Evolutionary conservation across 257 asterid genomes (phyloP), one percentile per base, ranked within the genome.

Genomic region (Nicotiana sylvestris): DNA sequence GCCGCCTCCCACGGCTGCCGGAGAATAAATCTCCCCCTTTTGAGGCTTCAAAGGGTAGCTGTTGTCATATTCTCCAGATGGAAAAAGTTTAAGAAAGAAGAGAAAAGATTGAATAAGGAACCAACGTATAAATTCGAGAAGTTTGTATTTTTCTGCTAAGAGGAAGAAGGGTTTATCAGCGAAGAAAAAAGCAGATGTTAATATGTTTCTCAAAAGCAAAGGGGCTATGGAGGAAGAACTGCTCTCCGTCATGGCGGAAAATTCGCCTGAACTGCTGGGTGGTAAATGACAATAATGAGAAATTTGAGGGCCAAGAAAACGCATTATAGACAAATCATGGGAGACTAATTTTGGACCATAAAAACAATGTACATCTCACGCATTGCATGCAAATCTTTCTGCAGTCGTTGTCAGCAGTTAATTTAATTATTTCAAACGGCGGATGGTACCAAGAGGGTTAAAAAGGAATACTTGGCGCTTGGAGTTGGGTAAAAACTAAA

Each of bases 61-160:
- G 27, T 30, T 77, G 67, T 84, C 72, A 4, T 83, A 39, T 51
- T 87, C 82, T 2, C 25, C 70, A 1, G 80, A 64, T 29, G 89
- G 86, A 68, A 94, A 76, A 67, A 91, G 87, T 69, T 90, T 84
- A 84, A 95, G 93, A 21, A 88, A 87, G 83, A 89, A 89, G 82
- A 93, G 95, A 65, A 89, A 88, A 51, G 89, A 53, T 0, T 97
- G 89, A 82, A 84, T 64, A n/a, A 92, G 66, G 17, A 85, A 57
- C n/a, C 53, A 81, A 37, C 92, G 92, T 3, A 94, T 13, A 77
- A 84, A 69, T 25, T 88, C 81, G 1, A 93, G 89, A 83, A 89
- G 82, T 43, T 83, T 85, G 80, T 83, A 84, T n/a, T 85, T 89
- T 11, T 84, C 87, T 0, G 92, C 84, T 8, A 91, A 81, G 60